phyloP scores from a whole-genome alignment of 73 alveolate species.

The Paraurostyla sp. region DNA sequence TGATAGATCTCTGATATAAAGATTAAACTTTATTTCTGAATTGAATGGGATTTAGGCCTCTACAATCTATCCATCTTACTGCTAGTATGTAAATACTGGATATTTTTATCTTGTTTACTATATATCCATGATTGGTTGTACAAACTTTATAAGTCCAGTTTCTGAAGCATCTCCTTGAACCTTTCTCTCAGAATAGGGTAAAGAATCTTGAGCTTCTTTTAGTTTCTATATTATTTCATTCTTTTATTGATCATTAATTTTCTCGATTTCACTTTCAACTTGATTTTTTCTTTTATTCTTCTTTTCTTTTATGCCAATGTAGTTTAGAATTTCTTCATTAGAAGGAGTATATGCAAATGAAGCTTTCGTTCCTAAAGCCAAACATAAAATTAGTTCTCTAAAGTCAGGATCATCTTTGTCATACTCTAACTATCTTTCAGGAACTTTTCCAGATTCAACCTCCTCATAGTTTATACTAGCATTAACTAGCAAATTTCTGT shows the following conservation, averaged over 20 bases:
- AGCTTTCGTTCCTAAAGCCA: constrained; percentile 58
- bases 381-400: no score
- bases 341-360: no score
- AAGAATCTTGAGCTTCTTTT: neutral
- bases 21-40: neutral
- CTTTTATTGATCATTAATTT: neutral
- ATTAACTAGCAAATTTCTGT: no score
- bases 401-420: constrained; percentile 23
- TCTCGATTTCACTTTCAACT: no score
- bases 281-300: neutral
- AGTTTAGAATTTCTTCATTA: no score
- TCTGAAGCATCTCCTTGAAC: no score
- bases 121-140: neutral
- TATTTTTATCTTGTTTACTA: constrained; percentile 61
- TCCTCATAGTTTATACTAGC: no score
- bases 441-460: no score
- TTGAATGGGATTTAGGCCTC: no score
- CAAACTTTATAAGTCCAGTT: constrained; percentile 85
- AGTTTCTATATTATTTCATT: neutral
- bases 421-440: no score
- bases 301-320: constrained; percentile 26
- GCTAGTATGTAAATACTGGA: constrained; percentile 52
- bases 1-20: constrained; percentile 22
- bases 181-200: no score
- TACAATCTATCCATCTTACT: no score